Percentiles rank a stretch among this genome's conserved stretches.
phyloP scores from a whole-genome alignment of 2,329 filamentous ascomycete genomes.

The Cladosporium halotolerans region DNA sequence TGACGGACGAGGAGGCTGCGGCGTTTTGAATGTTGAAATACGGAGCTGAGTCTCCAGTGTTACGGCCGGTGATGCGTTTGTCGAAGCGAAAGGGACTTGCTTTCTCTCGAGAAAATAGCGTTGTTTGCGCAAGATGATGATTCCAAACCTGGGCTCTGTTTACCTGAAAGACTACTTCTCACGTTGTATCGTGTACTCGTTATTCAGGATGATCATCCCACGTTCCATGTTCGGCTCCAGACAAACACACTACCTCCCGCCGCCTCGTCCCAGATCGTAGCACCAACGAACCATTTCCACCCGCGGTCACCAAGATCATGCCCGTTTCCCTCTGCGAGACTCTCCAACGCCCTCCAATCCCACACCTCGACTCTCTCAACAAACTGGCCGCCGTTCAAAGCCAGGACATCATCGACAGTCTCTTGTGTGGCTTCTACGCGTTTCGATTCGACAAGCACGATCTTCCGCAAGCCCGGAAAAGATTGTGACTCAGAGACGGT shows the following conservation, averaged over 20 bases:
- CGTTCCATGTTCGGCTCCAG: background rate
- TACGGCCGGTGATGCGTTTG: no score
- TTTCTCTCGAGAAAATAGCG: no score
- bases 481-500: slow-evolving; percentile 30
- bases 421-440: slow-evolving; percentile 15
- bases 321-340: background rate
- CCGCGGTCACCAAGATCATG: background rate
- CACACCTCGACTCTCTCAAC: slow-evolving; percentile 26
- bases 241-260: background rate
- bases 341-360: slow-evolving; percentile 29
- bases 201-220: background rate
- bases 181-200: no score
- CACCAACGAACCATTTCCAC: slow-evolving; percentile 19
- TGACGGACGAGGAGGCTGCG: background rate
- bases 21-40: background rate
- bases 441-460: slow-evolving; percentile 28
- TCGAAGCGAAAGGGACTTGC: no score
- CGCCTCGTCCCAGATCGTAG: slow-evolving; percentile 21
- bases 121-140: no score
- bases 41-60: no score
- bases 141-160: no score
- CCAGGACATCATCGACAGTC: slow-evolving; percentile 16
- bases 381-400: slow-evolving; percentile 19
- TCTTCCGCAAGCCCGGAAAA: slow-evolving; percentile 25
- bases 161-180: no score